Conservation (phyloP, 768 basidiomycete genomes). For the Calocera cornea region DNA sequence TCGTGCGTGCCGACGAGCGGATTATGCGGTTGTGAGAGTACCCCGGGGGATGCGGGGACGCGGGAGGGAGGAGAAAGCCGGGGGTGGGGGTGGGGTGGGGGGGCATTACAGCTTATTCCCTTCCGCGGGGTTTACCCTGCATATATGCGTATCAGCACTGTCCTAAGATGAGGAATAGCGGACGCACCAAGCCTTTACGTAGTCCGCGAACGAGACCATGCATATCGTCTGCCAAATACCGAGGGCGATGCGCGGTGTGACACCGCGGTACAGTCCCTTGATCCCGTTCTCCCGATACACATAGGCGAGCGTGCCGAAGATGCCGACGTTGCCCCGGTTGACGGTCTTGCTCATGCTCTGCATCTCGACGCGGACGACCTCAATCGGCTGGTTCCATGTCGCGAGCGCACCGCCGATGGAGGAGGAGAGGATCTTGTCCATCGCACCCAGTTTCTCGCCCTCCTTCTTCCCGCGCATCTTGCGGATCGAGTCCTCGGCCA, state of each 20-base stretch:
- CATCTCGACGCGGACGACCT: constrained; percentile 98
- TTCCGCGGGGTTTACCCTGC: background rate
- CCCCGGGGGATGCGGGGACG: background rate
- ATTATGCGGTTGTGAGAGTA: background rate
- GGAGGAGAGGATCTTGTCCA: constrained; percentile 82
- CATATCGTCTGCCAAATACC: constrained; percentile 97
- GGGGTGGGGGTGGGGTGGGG: background rate
- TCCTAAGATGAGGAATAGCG: background rate
- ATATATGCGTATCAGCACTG: background rate
- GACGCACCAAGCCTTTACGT: constrained; percentile 70
- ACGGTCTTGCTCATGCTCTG: constrained; percentile 88
- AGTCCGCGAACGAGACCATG: constrained; percentile 98
- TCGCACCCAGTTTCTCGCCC: constrained; percentile 52
- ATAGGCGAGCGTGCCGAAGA: constrained; percentile 80
- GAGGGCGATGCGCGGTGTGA: constrained; percentile 89
- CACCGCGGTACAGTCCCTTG: constrained; percentile 92
- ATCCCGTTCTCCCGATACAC: constrained; percentile 95
- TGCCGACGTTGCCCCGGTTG: constrained; percentile 66
- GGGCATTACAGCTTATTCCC: background rate
- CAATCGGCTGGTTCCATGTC: constrained; percentile 99
- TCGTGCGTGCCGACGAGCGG: background rate
- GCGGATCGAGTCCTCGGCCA: constrained; percentile 72
- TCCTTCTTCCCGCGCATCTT: constrained; percentile 66
- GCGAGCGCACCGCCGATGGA: constrained; percentile 82
- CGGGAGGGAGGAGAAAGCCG: background rate